Evolutionary conservation across 129 eudicot genomes (phyloP).

Genomic region (Flaveria ramosissima): DNA sequence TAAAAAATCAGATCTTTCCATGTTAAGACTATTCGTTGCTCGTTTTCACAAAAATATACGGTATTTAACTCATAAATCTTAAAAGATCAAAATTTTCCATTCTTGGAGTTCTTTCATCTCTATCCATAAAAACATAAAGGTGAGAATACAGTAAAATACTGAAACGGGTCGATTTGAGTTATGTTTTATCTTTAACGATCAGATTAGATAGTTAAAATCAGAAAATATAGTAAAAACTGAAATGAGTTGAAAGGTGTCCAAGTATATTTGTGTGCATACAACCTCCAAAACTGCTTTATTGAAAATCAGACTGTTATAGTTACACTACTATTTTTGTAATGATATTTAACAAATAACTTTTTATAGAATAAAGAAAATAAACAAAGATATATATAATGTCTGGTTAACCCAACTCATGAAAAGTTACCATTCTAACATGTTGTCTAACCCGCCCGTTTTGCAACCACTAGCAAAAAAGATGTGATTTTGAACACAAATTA

Average conservation of each 20-base stretch:
- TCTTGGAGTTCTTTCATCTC: no score
- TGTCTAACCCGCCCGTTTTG: no score
- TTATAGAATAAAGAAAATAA: not conserved
- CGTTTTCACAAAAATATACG: not conserved
- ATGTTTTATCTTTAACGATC: not conserved
- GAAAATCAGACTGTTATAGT: not conserved
- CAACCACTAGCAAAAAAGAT: no score
- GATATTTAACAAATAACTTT: not conserved
- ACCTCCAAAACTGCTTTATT: not conserved
- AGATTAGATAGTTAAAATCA: not conserved
- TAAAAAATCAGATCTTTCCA: constrained; percentile 10
- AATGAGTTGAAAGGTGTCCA: not conserved
- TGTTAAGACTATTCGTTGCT: not conserved
- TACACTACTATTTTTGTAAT: not conserved
- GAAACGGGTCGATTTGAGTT: not conserved
- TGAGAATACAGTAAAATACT: not conserved
- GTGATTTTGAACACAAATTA: no score
- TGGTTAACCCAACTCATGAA: no score
- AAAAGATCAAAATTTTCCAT: no score
- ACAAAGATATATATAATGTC: not conserved
- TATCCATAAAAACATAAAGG: not conserved
- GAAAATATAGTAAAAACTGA: not conserved
- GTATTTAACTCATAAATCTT: no score
- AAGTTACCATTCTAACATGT: no score
- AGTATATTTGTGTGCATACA: not conserved